These are phyloP conservation scores for Termitomyces heimii DNA, from an alignment of 768 basidiomycete genomes.

Conservation along the genomic window DNA sequence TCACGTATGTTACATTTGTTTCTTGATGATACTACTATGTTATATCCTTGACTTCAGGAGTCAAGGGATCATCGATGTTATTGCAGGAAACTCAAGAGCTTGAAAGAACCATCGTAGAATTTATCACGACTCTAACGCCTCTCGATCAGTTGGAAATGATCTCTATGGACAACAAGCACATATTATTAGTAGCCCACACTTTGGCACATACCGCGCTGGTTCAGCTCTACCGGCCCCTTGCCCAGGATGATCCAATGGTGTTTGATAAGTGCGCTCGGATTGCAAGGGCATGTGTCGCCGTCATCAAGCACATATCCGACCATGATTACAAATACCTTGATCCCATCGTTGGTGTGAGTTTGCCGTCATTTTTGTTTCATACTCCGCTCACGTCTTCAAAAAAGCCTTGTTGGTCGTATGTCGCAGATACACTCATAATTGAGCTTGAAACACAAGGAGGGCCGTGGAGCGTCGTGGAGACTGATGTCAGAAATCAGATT, in stretches of 20 bases:
- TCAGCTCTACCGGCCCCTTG: slow-evolving; percentile 57
- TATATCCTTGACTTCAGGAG: slow-evolving; percentile 21
- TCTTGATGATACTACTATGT: neutral
- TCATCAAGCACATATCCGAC: slow-evolving; percentile 60
- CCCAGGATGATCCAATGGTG: slow-evolving; percentile 50
- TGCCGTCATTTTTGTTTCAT: neutral
- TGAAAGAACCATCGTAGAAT: slow-evolving; percentile 60
- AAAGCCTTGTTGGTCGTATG: slow-evolving; percentile 69
- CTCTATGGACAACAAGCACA: slow-evolving; percentile 52
- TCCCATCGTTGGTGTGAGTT: slow-evolving; percentile 67
- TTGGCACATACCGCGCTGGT: slow-evolving; percentile 63
- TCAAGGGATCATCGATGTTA: slow-evolving; percentile 41
- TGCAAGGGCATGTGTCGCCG: slow-evolving; percentile 50
- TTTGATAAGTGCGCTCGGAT: slow-evolving; percentile 66
- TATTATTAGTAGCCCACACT: slow-evolving; percentile 55
- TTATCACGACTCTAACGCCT: slow-evolving; percentile 57
- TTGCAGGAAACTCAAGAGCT: slow-evolving; percentile 54
- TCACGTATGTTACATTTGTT: slow-evolving; percentile 34
- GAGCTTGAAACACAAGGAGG: slow-evolving; percentile 60
- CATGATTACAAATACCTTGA: slow-evolving; percentile 69
- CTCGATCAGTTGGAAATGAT: slow-evolving; percentile 57
- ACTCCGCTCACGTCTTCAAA: slow-evolving; percentile 7
- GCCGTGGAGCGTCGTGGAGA: slow-evolving; percentile 57
- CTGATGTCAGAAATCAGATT: slow-evolving; percentile 59
- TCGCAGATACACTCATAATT: slow-evolving; percentile 59